These are phyloP conservation scores for Rhododendron molle DNA, from an alignment of 148 eudicot species.

Conservation along the genomic window DNA sequence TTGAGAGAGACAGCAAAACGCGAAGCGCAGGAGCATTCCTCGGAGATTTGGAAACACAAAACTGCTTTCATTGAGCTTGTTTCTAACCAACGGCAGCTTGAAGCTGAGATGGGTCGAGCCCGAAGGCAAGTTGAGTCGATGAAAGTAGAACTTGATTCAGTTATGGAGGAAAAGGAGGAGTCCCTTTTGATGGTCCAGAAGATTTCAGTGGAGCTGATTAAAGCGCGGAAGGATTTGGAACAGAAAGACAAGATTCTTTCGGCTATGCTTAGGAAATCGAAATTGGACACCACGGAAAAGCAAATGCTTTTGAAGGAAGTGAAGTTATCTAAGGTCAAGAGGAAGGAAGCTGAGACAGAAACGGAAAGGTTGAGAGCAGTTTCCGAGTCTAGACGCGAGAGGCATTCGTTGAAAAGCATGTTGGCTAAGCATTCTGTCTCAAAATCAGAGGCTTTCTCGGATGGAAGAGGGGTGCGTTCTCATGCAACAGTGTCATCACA, in stretches of 20 bases:
- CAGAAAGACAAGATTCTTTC: slow-evolving; percentile 79
- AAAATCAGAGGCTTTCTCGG: slow-evolving; percentile 27
- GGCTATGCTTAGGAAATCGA: slow-evolving; percentile 72
- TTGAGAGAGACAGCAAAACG: slow-evolving; percentile 48
- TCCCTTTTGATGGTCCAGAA: slow-evolving; percentile 55
- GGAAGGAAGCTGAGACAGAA: slow-evolving; percentile 51
- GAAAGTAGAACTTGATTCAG: slow-evolving; percentile 54
- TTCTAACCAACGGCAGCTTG: slow-evolving; percentile 78
- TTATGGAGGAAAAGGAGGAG: slow-evolving; percentile 72
- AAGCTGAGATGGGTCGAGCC: slow-evolving; percentile 84
- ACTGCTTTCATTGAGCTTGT: slow-evolving; percentile 88
- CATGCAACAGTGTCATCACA: slow-evolving; percentile 17
- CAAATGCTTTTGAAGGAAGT: slow-evolving; percentile 62
- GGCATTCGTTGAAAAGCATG: slow-evolving; percentile 57
- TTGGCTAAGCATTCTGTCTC: slow-evolving; percentile 49
- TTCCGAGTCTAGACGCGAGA: slow-evolving; percentile 48
- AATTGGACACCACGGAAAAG: slow-evolving; percentile 54
- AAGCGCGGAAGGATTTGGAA: slow-evolving; percentile 53
- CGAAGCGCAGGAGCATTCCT: slow-evolving; percentile 53
- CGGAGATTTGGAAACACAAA: slow-evolving; percentile 72
- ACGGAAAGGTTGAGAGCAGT: slow-evolving; percentile 37
- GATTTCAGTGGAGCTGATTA: slow-evolving; percentile 64
- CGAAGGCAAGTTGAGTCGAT: slow-evolving; percentile 65
- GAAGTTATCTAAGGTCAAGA: slow-evolving; percentile 54
- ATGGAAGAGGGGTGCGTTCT: slow-evolving; percentile 23